Evolutionary conservation across 2,329 filamentous ascomycete genomes (phyloP).

Genomic region (Beauveria asiatica): DNA sequence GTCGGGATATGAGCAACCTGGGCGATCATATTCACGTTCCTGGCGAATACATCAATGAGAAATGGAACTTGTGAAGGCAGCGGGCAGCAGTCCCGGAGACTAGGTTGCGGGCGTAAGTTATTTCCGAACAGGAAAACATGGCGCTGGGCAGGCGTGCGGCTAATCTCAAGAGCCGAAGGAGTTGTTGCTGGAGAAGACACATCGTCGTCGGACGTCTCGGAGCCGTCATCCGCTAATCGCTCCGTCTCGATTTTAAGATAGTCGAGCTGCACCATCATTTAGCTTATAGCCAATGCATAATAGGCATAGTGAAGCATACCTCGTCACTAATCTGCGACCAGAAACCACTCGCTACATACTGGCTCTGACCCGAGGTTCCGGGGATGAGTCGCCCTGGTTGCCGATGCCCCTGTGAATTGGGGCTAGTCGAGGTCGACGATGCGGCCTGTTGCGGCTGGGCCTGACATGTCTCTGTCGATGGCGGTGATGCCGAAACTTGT

Average conservation of each 20-base stretch:
- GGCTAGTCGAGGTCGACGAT: background rate
- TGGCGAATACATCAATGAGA: slow-evolving; percentile 39
- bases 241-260: slow-evolving; percentile 33
- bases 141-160: slow-evolving; percentile 35
- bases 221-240: slow-evolving; percentile 24
- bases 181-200: slow-evolving; percentile 19
- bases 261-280: slow-evolving; percentile 27
- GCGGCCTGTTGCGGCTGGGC: slow-evolving; percentile 22
- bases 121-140: slow-evolving; percentile 45
- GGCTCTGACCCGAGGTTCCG: slow-evolving; percentile 23
- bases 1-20: slow-evolving; percentile 39
- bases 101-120: slow-evolving; percentile 24
- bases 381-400: slow-evolving; percentile 4
- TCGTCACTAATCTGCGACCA: slow-evolving; percentile 50
- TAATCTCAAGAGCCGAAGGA: slow-evolving; percentile 29
- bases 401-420: slow-evolving; percentile 16
- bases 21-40: slow-evolving; percentile 40
- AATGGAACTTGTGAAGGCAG: slow-evolving; percentile 48
- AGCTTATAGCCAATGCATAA: background rate
- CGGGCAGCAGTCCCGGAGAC: slow-evolving; percentile 36
- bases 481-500: slow-evolving; percentile 11
- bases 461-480: slow-evolving; percentile 20
- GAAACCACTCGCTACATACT: slow-evolving; percentile 44
- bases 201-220: slow-evolving; percentile 32
- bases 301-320: slow-evolving; percentile 24